phyloP scores from a whole-genome alignment of 495 filamentous ascomycete species.

The Sabuloglossum arenarium region DNA sequence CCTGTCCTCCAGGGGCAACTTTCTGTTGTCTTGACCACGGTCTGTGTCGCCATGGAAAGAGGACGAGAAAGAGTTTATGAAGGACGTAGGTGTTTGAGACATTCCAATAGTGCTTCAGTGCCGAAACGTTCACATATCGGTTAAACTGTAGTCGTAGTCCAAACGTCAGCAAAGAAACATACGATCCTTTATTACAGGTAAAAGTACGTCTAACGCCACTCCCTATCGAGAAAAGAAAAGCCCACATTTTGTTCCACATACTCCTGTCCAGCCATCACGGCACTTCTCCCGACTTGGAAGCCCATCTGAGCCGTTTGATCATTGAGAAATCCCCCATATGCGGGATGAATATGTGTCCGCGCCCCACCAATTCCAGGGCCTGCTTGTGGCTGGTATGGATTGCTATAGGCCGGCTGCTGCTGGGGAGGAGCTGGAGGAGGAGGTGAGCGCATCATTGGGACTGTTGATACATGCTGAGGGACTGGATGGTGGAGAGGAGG shows the following conservation, averaged over 20 bases:
- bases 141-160: slow-evolving; percentile 40
- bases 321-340: slow-evolving; percentile 60
- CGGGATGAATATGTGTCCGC: slow-evolving; percentile 26
- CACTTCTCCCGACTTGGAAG: slow-evolving; percentile 81
- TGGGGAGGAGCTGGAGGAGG: slow-evolving; percentile 66
- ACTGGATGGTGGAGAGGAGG: slow-evolving; percentile 96
- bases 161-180: neutral
- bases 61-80: slow-evolving; percentile 66
- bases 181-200: neutral
- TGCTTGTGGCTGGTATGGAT: slow-evolving; percentile 46
- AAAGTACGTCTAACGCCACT: neutral
- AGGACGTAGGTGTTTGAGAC: slow-evolving; percentile 85
- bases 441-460: slow-evolving; percentile 95
- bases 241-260: slow-evolving; percentile 83
- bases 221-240: neutral
- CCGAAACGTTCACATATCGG: slow-evolving; percentile 77
- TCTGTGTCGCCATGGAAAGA: slow-evolving; percentile 94
- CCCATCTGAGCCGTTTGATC: slow-evolving; percentile 95
- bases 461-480: slow-evolving; percentile 94
- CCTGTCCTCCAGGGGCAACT: slow-evolving; percentile 28
- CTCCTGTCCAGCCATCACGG: slow-evolving; percentile 71
- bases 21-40: slow-evolving; percentile 74
- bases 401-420: slow-evolving; percentile 49
- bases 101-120: slow-evolving; percentile 93
- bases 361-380: slow-evolving; percentile 25